Percentiles rank a stretch among this genome's conserved stretches.
Conservation (phyloP, 176 grass and related monocot species). For the Phoenix dactylifera region DNA sequence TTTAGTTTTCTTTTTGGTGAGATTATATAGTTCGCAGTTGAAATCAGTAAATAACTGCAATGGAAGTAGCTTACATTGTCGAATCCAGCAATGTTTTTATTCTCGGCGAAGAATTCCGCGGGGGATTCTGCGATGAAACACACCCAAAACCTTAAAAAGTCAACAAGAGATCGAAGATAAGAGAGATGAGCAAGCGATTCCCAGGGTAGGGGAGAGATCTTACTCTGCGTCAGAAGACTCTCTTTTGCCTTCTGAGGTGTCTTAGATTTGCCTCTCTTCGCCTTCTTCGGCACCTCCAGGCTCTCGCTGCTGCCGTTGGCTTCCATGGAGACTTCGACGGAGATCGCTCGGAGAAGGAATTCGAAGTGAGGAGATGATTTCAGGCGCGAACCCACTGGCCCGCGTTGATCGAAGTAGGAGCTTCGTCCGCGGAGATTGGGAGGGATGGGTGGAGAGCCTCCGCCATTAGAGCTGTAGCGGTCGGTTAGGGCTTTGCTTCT, state of each 20-base stretch:
- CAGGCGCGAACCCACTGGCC: too few species aligned
- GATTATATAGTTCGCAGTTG: too few species aligned
- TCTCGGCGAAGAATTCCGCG: slow-evolving; percentile 88
- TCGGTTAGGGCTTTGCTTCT: too few species aligned
- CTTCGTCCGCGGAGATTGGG: too few species aligned
- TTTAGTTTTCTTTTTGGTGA: too few species aligned
- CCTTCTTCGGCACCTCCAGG: slow-evolving; percentile 26
- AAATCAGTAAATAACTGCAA: too few species aligned
- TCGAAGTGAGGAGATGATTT: too few species aligned
- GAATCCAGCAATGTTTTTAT: slow-evolving; percentile 96
- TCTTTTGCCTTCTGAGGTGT: slow-evolving; percentile 35
- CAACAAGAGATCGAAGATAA: not conserved
- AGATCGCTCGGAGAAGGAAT: not conserved
- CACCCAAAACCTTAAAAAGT: not conserved
- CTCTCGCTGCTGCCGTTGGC: slow-evolving; percentile 7
- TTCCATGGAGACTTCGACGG: slow-evolving; percentile 13
- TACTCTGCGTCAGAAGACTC: slow-evolving; percentile 85
- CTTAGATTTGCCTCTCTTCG: slow-evolving; percentile 27
- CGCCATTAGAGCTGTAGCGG: too few species aligned
- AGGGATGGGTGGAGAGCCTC: too few species aligned
- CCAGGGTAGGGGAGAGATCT: not conserved
- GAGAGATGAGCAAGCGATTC: not conserved
- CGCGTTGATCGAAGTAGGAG: too few species aligned
- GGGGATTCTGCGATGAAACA: slow-evolving; percentile 69
- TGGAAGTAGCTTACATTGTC: slow-evolving; percentile 56